Base-by-base conservation (phyloP, 1,284 basidiomycete genomes). In the Pisolithus thermaeus region DNA sequence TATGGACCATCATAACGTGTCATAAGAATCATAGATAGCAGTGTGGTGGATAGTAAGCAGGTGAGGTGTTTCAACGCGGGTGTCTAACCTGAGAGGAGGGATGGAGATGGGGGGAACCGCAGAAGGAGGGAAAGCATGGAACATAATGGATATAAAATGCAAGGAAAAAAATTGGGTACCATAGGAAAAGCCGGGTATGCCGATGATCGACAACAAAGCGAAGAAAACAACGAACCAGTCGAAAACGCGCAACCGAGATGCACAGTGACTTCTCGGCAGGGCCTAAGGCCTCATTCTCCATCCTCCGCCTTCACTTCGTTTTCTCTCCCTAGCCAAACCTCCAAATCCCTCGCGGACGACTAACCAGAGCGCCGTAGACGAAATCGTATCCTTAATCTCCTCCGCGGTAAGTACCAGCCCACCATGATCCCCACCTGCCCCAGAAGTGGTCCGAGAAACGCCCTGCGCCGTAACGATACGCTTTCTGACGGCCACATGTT, bases 301-400 rank as follows among this genome's bases (percentile, higher is more conserved):
- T 35, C 86, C 84, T 62, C 89, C 87, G 6, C 87, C 87, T 66
- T 88, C 89, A 62, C 86, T 12, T 4, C 32, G 32, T 16, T 35
- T 70, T 59, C 75, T 81, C 58, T 87, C 84, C 70, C 81, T 83
- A 12, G 90, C 92, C 43, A 97, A 78, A 3, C 95, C 94, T 1
- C 92, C 92, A 67, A 97, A 91, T 27, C 84, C 85, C 68, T 99
- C 95, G 36, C 95, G 75, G 1, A 97, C 91, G 30, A 96, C 87
- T 46, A 99, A 71, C 90, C 94, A 97, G 68, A 98, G 73, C 14
- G 84, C 90, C 1, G 92, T 97, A 40, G 85, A 87, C 57, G 85
- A 89, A 50, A 97, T 81, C 20, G 94, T 79, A 69, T 98, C 95
- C 71, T 97, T 97, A 67, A 97, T 84, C 69, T 97, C 93, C 68